Evolutionary conservation across 441 rosid genomes (phyloP), one percentile per base, ranked within the genome.

Genomic region (Gossypium schwendimanii): DNA sequence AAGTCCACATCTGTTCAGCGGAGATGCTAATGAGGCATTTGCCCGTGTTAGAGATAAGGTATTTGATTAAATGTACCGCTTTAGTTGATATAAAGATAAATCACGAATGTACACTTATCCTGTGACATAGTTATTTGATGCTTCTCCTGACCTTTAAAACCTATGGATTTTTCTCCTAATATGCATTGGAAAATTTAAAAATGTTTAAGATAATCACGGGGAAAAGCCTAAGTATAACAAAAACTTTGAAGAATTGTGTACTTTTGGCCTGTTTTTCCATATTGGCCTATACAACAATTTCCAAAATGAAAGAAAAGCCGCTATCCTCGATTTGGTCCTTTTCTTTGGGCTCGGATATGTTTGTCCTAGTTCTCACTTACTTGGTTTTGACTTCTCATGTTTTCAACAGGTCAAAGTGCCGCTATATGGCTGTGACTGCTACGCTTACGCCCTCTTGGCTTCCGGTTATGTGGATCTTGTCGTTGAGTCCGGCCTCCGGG

Each of bases 391-490:
- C 70, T 23, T 45, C 11, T 66, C 73, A 18, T 74, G 2, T 81
- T 63, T 28, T 50, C 63, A 72, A 57, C 83, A 93, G 99, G 98
- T 95, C 55, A 95, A 93, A 74, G 88, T 91, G 70, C 91, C 98
- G 26, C 70, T 95, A 76, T 95, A 93, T 75, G 98, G 99, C 47
- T 93, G 99, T 75, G 99, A 95, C 81, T 95, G 99, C 86, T 93
- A 95, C 59, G 98, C 98, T 64, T 95, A 88, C 80, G 98, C 99
- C 50, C 98, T 95, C 72, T 61, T 95, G 85, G 95, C 99, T 73
- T 92, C 98, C 55, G 98, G 99, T 63, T 84, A 70, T 74, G 99
- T 95, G 69, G 99, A 95, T 91, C 96, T 93, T 71, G 99, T 93
- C 53, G 78, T 93, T 12, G 98, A 95, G 78, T 93, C 97, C 11